Conservation (phyloP, 163 green algal species). For the Smithsoniella earleae region DNA sequence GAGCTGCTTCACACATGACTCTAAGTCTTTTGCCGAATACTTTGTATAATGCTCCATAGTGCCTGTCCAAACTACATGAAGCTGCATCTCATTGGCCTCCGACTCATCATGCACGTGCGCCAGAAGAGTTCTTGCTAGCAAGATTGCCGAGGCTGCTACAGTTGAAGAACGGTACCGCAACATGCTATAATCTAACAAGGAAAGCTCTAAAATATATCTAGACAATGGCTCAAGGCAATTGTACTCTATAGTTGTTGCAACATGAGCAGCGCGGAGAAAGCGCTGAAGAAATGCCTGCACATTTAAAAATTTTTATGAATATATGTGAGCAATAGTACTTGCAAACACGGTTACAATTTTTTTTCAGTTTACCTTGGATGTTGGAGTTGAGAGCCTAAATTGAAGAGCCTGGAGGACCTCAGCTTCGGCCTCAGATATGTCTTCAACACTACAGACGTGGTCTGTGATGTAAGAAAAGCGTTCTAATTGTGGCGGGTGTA, state of each 20-base stretch:
- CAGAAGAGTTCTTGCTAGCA: constrained; percentile 27
- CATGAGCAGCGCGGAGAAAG: constrained; percentile 7
- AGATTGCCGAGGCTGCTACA: constrained; percentile 37
- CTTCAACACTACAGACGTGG: constrained; percentile 75
- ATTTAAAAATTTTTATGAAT: too few species aligned
- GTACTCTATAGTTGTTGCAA: constrained; percentile 18
- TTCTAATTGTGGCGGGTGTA: constrained; percentile 72
- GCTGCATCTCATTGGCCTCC: not conserved
- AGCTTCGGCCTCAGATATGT: constrained; percentile 69
- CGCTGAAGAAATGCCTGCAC: constrained; percentile 27
- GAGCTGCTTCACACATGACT: not conserved
- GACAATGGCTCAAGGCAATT: constrained; percentile 29
- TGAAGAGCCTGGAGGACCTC: constrained; percentile 66
- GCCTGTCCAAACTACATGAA: constrained; percentile 6
- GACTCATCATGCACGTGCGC: not conserved
- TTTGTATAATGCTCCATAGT: constrained; percentile 5
- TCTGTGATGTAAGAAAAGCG: constrained; percentile 85
- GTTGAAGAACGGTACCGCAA: constrained; percentile 18
- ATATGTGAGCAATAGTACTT: too few species aligned
- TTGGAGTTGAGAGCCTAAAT: constrained; percentile 73
- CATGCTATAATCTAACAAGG: constrained; percentile 36
- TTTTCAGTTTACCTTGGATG: constrained; percentile 42
- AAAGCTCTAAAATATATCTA: constrained; percentile 38
- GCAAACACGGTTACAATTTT: too few species aligned
- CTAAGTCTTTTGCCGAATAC: not conserved